Percentiles rank a stretch among this genome's conserved stretches.
phyloP scores from a whole-genome alignment of 305 asterid genomes.

The Nicotiana rustica region DNA sequence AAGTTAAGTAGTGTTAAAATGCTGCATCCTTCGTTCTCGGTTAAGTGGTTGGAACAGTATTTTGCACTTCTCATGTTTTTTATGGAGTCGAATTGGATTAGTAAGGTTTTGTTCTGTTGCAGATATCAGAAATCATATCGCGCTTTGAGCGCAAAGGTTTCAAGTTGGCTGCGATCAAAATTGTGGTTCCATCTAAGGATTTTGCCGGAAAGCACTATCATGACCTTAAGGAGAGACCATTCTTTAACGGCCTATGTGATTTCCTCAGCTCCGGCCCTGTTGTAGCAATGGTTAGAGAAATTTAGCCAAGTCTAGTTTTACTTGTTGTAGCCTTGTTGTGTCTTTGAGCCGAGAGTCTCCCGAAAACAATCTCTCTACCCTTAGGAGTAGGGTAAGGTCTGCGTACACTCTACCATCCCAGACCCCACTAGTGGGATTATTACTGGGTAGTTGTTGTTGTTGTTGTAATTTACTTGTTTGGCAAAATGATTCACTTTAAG shows the following conservation, averaged over 20 bases:
- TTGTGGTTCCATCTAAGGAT: constrained; percentile 81
- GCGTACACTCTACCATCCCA: too few species aligned
- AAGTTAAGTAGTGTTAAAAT: constrained; percentile 29
- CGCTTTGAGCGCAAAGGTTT: constrained; percentile 93
- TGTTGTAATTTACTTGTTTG: neutral
- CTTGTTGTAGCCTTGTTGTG: neutral
- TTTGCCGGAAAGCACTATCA: constrained; percentile 90
- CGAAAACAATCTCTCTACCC: too few species aligned
- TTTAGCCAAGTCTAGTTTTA: constrained; percentile 20
- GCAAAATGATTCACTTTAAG: neutral
- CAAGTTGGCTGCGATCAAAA: constrained; percentile 86
- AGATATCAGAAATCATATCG: constrained; percentile 89
- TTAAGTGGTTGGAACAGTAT: neutral
- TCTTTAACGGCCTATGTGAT: constrained; percentile 85
- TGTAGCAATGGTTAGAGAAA: constrained; percentile 82
- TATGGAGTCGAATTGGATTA: neutral
- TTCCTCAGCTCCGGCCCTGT: constrained; percentile 99
- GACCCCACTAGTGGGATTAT: too few species aligned
- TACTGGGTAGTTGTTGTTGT: too few species aligned
- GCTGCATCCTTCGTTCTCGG: neutral
- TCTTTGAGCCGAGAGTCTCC: too few species aligned
- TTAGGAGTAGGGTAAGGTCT: too few species aligned
- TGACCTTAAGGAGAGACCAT: constrained; percentile 91
- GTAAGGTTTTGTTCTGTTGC: constrained; percentile 31
- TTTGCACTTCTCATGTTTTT: neutral